These are phyloP conservation scores for Deinandra increscens DNA, from an alignment of 129 eudicot species.

Conservation along the genomic window DNA sequence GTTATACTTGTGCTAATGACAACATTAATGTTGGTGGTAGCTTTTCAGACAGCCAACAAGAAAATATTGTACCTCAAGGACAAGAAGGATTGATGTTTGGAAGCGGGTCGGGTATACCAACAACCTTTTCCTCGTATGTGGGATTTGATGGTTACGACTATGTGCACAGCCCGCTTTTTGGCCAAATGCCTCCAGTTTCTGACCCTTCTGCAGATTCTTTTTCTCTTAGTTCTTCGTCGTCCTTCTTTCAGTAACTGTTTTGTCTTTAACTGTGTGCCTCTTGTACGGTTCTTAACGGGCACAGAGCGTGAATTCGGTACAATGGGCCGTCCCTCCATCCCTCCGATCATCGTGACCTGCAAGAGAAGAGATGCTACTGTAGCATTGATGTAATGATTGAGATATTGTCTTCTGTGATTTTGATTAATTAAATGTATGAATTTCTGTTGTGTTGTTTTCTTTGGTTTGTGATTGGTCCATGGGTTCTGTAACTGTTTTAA, in stretches of 20 bases:
- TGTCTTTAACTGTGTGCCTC: not conserved
- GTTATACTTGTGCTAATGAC: not conserved
- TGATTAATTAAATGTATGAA: not conserved
- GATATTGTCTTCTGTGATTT: constrained; percentile 2
- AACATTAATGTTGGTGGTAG: not conserved
- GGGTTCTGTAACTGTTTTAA: not conserved
- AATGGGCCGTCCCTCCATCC: constrained; percentile 25
- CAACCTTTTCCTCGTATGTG: constrained; percentile 23
- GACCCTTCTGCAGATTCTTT: constrained; percentile 25
- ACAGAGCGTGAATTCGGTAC: constrained; percentile 24
- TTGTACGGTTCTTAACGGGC: constrained; percentile 10
- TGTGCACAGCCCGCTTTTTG: constrained; percentile 46
- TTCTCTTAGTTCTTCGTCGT: constrained; percentile 20
- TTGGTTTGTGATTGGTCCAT: not conserved
- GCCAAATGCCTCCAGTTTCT: constrained; percentile 46
- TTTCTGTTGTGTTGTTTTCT: constrained; percentile 7
- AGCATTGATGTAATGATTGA: not conserved
- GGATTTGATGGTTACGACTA: constrained; percentile 38
- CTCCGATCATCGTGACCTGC: not conserved
- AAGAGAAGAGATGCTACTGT: constrained; percentile 8
- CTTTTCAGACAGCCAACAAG: constrained; percentile 11
- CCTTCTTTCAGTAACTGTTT: constrained; percentile 16
- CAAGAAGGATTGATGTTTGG: constrained; percentile 18
- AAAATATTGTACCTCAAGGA: not conserved
- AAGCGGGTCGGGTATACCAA: not conserved